These are phyloP conservation scores for Pestalotiopsis sp. DNA, from an alignment of 2,329 filamentous ascomycete species.

Conservation along the genomic window DNA sequence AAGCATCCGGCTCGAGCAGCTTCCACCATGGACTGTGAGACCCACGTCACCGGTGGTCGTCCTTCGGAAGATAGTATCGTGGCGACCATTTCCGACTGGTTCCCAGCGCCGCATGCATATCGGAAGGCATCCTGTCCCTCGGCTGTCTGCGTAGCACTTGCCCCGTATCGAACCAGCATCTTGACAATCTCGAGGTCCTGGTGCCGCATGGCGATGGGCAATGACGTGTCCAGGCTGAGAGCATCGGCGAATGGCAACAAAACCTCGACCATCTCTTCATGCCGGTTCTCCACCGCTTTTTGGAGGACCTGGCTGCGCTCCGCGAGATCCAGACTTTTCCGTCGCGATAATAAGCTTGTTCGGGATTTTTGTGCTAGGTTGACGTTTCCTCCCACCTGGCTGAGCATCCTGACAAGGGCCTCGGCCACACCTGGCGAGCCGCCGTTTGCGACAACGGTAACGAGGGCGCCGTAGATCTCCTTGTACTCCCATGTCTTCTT, in stretches of 20 bases:
- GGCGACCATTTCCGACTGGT: constrained; percentile 47
- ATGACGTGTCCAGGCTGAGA: constrained; percentile 49
- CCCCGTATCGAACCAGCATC: constrained; percentile 54
- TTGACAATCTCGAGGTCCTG: constrained; percentile 46
- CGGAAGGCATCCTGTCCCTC: constrained; percentile 58
- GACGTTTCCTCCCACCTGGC: constrained; percentile 52
- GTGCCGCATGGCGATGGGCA: constrained; percentile 51
- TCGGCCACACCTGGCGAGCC: constrained; percentile 60
- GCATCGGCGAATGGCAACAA: constrained; percentile 56
- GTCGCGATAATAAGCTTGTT: constrained; percentile 48
- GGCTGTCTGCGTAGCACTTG: constrained; percentile 46
- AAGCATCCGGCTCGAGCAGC: constrained; percentile 52
- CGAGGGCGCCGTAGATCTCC: constrained; percentile 55
- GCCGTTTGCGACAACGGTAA: constrained; percentile 48
- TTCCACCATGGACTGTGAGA: constrained; percentile 55
- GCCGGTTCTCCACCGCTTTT: constrained; percentile 51
- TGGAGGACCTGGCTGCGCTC: constrained; percentile 55
- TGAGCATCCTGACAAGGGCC: constrained; percentile 53
- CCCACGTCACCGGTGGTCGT: constrained; percentile 41
- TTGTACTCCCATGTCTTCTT: constrained; percentile 55
- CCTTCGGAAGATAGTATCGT: constrained; percentile 53
- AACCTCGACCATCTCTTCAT: constrained; percentile 56
- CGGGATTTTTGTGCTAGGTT: constrained; percentile 52
- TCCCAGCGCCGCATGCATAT: constrained; percentile 49
- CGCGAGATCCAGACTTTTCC: constrained; percentile 52